Conservation (phyloP, 768 basidiomycete genomes). For the Tylopilus felleus region DNA sequence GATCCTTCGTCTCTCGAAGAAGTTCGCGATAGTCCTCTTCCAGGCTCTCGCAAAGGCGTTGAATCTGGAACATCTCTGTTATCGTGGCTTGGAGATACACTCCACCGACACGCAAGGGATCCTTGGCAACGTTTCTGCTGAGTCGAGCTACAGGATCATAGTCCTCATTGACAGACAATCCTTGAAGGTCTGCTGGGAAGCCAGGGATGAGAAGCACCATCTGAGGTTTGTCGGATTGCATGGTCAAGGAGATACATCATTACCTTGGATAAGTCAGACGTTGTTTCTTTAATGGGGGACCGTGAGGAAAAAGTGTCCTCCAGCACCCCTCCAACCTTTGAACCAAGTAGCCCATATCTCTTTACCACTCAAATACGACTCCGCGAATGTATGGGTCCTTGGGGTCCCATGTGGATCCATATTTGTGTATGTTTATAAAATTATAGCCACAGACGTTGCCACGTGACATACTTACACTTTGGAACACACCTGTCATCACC, state of each 20-base stretch:
- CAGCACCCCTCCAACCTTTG: not conserved
- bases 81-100: constrained; percentile 2
- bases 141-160: constrained; percentile 2
- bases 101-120: not conserved
- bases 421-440: not conserved
- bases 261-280: not conserved
- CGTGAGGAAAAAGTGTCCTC: not conserved
- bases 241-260: constrained; percentile 1
- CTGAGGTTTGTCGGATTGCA: constrained; percentile 5
- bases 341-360: no score
- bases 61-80: constrained; percentile 9
- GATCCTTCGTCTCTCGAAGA: not conserved
- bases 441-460: no score
- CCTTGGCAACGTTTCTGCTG: not conserved
- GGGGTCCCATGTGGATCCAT: constrained; percentile 7
- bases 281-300: not conserved
- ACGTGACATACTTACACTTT: no score
- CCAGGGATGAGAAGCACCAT: constrained; percentile 6
- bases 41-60: not conserved
- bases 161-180: not conserved
- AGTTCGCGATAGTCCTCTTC: not conserved
- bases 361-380: not conserved
- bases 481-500: no score
- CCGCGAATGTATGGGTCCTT: not conserved
- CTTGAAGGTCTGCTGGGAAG: constrained; percentile 2